Evolutionary conservation across 371 early-diverging fungal species (phyloP).

Genomic region (Umbelopsis sp.): DNA sequence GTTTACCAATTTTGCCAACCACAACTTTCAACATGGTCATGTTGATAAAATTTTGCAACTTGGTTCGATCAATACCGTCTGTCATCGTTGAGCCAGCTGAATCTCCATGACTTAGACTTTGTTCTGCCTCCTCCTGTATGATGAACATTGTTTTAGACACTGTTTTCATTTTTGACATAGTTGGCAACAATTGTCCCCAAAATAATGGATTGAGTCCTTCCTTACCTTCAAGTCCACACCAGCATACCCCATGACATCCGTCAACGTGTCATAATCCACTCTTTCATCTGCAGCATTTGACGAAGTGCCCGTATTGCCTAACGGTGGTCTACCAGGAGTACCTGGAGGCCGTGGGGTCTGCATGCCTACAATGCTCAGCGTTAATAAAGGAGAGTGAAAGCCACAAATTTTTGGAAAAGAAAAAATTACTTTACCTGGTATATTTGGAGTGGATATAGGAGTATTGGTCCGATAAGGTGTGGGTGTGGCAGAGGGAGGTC

Average conservation of each 20-base stretch:
- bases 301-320: slow-evolving; percentile 23
- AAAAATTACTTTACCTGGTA: slow-evolving; percentile 10
- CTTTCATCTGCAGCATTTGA: slow-evolving; percentile 35
- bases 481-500: slow-evolving; percentile 14
- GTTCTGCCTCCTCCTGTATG: slow-evolving; percentile 60
- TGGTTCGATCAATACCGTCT: slow-evolving; percentile 44
- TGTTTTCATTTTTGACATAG: no score
- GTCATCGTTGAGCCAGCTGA: slow-evolving; percentile 20
- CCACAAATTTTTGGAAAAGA: not conserved
- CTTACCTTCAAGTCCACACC: slow-evolving; percentile 77
- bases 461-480: slow-evolving; percentile 15
- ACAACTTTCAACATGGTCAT: slow-evolving; percentile 39
- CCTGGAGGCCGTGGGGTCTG: slow-evolving; percentile 20
- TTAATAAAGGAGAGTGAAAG: not conserved
- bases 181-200: no score
- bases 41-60: slow-evolving; percentile 62
- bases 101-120: slow-evolving; percentile 48
- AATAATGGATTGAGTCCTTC: no score
- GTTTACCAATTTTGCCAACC: slow-evolving; percentile 44
- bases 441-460: slow-evolving; percentile 20
- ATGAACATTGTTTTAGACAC: not conserved
- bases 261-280: slow-evolving; percentile 66
- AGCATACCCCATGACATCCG: slow-evolving; percentile 86
- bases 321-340: slow-evolving; percentile 20
- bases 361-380: not conserved